phyloP scores from a whole-genome alignment of 148 eudicot genomes.

The Heliamphora exappendiculata region DNA sequence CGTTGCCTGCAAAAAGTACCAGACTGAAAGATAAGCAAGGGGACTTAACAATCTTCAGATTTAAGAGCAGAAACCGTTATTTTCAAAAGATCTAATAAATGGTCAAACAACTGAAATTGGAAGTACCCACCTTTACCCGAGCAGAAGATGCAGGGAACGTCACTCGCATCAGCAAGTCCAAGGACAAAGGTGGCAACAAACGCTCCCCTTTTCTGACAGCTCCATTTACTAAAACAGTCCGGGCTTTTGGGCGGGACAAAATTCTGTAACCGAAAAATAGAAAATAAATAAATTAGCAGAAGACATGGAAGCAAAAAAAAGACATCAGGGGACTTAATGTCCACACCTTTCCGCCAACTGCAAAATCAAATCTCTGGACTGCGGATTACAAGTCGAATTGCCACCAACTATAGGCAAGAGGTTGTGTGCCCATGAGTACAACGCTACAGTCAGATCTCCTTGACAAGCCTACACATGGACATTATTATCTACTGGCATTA shows the following conservation, averaged over 20 bases:
- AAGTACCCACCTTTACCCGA: constrained; percentile 53
- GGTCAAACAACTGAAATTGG: not conserved
- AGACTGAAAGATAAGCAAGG: not conserved
- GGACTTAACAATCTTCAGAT: not conserved
- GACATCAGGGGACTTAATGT: not conserved
- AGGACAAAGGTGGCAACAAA: constrained; percentile 55
- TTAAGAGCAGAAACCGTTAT: not conserved
- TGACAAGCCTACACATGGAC: constrained; percentile 50
- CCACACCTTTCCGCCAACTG: constrained; percentile 68
- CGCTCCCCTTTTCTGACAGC: constrained; percentile 84
- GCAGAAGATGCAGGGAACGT: constrained; percentile 67
- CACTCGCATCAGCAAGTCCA: constrained; percentile 51
- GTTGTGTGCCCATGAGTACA: constrained; percentile 66
- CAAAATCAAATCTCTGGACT: constrained; percentile 64
- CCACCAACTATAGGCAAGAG: constrained; percentile 55
- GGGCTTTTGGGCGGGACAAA: constrained; percentile 67
- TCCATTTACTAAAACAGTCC: constrained; percentile 53
- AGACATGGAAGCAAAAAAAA: not conserved
- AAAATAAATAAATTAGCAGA: not conserved
- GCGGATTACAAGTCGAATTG: constrained; percentile 63
- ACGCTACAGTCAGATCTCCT: constrained; percentile 64
- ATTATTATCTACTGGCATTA: not conserved
- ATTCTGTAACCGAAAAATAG: constrained; percentile 41
- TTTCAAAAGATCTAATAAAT: not conserved
- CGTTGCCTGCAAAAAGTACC: constrained; percentile 52